Evolutionary conservation across 164 flowering plant species (phyloP), one percentile per base, ranked within the genome.

Genomic region (Annona squamosa): DNA sequence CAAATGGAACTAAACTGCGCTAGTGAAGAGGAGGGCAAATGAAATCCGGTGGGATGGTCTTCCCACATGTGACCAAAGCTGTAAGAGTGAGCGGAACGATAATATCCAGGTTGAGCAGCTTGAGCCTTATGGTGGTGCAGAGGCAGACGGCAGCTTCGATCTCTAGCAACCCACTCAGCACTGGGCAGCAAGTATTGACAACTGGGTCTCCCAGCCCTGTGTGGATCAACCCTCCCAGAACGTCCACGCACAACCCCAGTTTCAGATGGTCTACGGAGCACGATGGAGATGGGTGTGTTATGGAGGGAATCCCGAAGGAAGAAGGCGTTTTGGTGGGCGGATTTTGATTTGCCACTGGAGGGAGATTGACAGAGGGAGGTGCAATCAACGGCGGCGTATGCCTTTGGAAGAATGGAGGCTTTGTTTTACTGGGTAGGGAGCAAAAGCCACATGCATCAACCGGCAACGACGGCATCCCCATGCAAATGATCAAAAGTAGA

Each of bases 131-230:
- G n/a, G 86, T 74, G 3, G 88, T 89, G 86, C 97, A 93, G 4
- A 93, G 88, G 74, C 98, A 93, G 47, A 91, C 47, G 7, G 97
- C 97, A 0, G 98, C 98, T 80, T 91, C 96, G n/a, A 93, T 86
- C 85, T 91, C 94, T 0, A 93, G 85, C 80, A 93, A 77, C 44
- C 97, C 97, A 83, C 79, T 74, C 4, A 93, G 73, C 75, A 93
- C 92, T 0, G 95, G 97, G 63, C 98, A 93, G 76, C 97, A 93
- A 2, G 76, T 84, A 71, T 93, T 88, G 75, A 84, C 89, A 1
- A 88, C 85, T 3, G 97, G 98, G 65, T 93, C 77, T 17, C 97
- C 98, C 3, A 93, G 26, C 64, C 93, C 94, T 4, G 91, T 67
- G 73, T 93, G 98, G 78, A 93, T 86, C 81, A 91, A 72, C 13